These are phyloP conservation scores for Durio zibethinus DNA, from an alignment of 345 rosid species.

Conservation along the genomic window DNA sequence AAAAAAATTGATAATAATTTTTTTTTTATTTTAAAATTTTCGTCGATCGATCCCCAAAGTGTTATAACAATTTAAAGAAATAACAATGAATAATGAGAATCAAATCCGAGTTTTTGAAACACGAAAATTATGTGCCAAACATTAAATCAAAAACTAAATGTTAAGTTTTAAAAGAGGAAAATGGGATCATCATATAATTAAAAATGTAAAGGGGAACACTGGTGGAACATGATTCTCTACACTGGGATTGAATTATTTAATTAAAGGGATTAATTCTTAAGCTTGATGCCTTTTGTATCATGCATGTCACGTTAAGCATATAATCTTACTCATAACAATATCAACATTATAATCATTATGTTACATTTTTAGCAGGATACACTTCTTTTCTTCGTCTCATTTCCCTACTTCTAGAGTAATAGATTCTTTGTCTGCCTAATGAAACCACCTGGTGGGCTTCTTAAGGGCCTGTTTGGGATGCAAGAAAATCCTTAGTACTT, in stretches of 20 bases:
- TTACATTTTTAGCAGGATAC: conserved; percentile 26
- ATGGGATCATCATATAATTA: background rate
- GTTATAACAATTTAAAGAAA: too few relatives aligned
- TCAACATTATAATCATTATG: conserved; percentile 38
- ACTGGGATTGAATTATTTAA: background rate
- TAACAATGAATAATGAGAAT: too few relatives aligned
- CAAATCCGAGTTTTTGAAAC: too few relatives aligned
- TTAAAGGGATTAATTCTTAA: background rate
- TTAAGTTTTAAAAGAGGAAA: too few relatives aligned
- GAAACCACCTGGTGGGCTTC: conserved; percentile 30
- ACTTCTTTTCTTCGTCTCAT: conserved; percentile 16
- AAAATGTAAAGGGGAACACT: background rate
- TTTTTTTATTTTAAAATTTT: too few relatives aligned
- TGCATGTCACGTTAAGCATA: conserved; percentile 41
- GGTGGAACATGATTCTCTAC: background rate
- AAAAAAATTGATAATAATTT: too few relatives aligned
- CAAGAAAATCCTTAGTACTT: background rate
- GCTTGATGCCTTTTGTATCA: conserved; percentile 20
- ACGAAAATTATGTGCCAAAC: too few relatives aligned
- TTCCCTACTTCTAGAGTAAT: conserved; percentile 13
- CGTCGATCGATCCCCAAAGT: too few relatives aligned
- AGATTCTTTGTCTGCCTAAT: conserved; percentile 29
- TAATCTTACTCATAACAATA: conserved; percentile 40
- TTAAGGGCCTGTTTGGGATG: conserved; percentile 18
- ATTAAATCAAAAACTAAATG: too few relatives aligned